These are phyloP conservation scores for Arthroderma uncinatum DNA, from an alignment of 2,329 filamentous ascomycete genomes.

Conservation along the genomic window DNA sequence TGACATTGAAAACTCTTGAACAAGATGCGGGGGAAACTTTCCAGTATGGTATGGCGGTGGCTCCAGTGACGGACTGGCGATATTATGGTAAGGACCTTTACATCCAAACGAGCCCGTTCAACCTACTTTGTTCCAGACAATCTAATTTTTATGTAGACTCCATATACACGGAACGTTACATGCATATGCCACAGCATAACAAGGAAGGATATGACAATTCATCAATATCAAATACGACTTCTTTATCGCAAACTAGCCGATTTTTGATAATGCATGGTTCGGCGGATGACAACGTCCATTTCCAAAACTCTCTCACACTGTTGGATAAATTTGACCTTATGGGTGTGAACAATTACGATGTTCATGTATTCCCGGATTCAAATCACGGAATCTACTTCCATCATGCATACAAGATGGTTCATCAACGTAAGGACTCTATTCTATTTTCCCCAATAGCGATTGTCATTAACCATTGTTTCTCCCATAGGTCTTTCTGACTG, in stretches of 20 bases:
- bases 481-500: constrained; percentile 50
- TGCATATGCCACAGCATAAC: constrained; percentile 87
- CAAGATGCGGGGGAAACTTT: constrained; percentile 81
- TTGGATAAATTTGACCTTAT: constrained; percentile 76
- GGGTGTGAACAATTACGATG: constrained; percentile 82
- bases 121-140: background rate
- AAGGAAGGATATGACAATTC: constrained; percentile 62
- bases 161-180: constrained; percentile 92
- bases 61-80: constrained; percentile 95
- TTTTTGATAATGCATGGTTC: constrained; percentile 94
- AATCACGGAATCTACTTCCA: constrained; percentile 95
- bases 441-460: background rate
- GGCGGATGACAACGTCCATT: constrained; percentile 95
- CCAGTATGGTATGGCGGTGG: constrained; percentile 94
- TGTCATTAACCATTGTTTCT: background rate
- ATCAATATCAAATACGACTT: constrained; percentile 61
- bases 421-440: constrained; percentile 62
- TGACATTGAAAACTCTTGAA: constrained; percentile 89
- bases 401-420: constrained; percentile 81
- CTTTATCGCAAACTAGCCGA: constrained; percentile 63
- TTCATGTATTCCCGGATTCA: constrained; percentile 92
- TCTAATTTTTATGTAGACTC: constrained; percentile 44
- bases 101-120: constrained; percentile 19
- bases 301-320: constrained; percentile 83
- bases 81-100: constrained; percentile 55